phyloP scores from a whole-genome alignment of 768 basidiomycete species.

The Pisolithus orientalis region DNA sequence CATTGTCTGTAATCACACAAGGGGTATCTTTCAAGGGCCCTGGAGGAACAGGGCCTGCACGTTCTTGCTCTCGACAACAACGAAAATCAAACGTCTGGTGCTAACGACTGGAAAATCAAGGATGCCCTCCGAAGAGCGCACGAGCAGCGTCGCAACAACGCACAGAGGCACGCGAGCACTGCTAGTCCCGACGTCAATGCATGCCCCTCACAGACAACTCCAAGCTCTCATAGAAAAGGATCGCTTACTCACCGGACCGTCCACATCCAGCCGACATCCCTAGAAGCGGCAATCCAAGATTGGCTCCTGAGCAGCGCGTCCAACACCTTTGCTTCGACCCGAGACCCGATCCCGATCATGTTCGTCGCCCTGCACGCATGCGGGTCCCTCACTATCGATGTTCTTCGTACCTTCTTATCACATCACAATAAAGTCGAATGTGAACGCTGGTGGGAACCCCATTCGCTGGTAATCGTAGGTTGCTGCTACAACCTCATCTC shows the following conservation, averaged over 20 bases:
- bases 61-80: constrained; percentile 67
- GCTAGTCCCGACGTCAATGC: not conserved
- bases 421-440: constrained; percentile 13
- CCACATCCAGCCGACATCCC: constrained; percentile 43
- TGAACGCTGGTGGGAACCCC: constrained; percentile 39
- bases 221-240: constrained; percentile 8
- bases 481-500: constrained; percentile 76
- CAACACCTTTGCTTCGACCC: not conserved
- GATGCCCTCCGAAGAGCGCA: constrained; percentile 15
- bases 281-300: constrained; percentile 40
- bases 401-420: constrained; percentile 48
- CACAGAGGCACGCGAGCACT: not conserved
- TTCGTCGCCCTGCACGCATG: constrained; percentile 72
- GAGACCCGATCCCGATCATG: constrained; percentile 38
- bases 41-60: constrained; percentile 32
- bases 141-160: constrained; percentile 6
- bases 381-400: constrained; percentile 64
- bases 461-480: constrained; percentile 57
- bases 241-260: constrained; percentile 52
- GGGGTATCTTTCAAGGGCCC: constrained; percentile 59
- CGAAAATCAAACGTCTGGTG: constrained; percentile 52
- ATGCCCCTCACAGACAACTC: not conserved
- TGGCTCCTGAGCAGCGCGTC: constrained; percentile 39
- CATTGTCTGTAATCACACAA: constrained; percentile 15
- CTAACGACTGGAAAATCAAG: constrained; percentile 37